phyloP scores from a whole-genome alignment of 2,329 filamentous ascomycete species.

The Trichoderma endophyticum region DNA sequence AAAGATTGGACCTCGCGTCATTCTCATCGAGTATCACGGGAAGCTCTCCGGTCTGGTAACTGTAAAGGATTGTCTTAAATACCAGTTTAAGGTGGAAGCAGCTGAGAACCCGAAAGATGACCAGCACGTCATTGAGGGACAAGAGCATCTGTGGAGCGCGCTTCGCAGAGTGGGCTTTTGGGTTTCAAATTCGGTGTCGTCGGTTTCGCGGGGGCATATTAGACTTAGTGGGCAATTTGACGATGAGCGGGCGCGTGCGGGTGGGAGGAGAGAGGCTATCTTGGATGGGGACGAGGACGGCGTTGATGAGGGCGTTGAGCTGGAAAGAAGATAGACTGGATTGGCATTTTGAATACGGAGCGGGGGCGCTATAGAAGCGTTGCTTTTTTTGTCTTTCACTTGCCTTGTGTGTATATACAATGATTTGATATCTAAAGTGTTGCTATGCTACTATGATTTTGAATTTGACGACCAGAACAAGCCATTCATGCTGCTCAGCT shows the following conservation, averaged over 20 bases:
- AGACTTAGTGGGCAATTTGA: conserved; percentile 44
- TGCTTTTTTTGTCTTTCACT: not conserved
- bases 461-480: not conserved
- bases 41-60: conserved; percentile 82
- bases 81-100: conserved; percentile 93
- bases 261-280: conserved; percentile 47
- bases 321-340: conserved; percentile 34
- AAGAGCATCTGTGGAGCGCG: conserved; percentile 63
- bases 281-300: conserved; percentile 43
- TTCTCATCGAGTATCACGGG: conserved; percentile 87
- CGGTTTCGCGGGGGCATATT: conserved; percentile 55
- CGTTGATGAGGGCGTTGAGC: conserved; percentile 42
- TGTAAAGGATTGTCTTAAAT: conserved; percentile 94
- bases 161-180: conserved; percentile 54
- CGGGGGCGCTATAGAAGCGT: not conserved
- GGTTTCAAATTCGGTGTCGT: conserved; percentile 55
- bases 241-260: conserved; percentile 37
- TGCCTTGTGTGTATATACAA: not conserved
- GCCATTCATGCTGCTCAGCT: not conserved
- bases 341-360: not conserved
- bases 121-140: conserved; percentile 50
- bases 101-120: conserved; percentile 69
- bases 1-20: conserved; percentile 92
- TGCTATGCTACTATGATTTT: not conserved
- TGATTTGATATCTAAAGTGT: not conserved